phyloP scores from a whole-genome alignment of 2,329 filamentous ascomycete species.

The Calonectria naviculata region DNA sequence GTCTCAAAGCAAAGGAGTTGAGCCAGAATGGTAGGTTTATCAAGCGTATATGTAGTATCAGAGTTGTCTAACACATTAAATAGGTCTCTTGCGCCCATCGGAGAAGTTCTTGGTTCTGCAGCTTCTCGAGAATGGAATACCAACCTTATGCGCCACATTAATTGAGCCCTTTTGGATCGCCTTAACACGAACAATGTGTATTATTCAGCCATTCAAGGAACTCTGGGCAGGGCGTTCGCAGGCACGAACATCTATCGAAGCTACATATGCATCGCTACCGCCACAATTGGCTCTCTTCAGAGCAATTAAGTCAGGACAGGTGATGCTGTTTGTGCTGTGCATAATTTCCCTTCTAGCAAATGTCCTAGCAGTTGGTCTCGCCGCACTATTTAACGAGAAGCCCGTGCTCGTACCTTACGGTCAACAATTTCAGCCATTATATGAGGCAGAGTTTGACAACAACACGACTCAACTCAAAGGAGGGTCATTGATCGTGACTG shows the following conservation, averaged over 20 bases:
- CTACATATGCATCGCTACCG: conserved; percentile 64
- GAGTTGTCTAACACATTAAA: background rate
- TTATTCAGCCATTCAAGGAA: conserved; percentile 65
- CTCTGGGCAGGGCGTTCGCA: conserved; percentile 51
- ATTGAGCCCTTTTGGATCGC: conserved; percentile 68
- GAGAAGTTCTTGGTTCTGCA: conserved; percentile 48
- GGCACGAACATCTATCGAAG: conserved; percentile 51
- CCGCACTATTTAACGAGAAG: conserved; percentile 60
- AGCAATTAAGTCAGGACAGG: conserved; percentile 56
- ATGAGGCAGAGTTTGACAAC: background rate
- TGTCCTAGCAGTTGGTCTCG: conserved; percentile 62
- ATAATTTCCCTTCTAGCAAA: conserved; percentile 61
- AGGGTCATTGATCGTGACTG: background rate
- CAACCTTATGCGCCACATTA: conserved; percentile 63
- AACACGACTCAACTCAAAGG: background rate
- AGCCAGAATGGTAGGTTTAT: conserved; percentile 32
- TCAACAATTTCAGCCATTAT: background rate
- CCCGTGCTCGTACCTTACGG: background rate
- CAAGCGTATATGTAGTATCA: background rate
- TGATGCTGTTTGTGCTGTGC: conserved; percentile 59
- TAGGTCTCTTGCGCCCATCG: conserved; percentile 46
- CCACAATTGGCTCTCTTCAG: conserved; percentile 62
- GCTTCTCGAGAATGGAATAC: conserved; percentile 60
- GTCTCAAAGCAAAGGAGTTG: conserved; percentile 36
- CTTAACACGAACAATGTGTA: conserved; percentile 62